These are phyloP conservation scores for Talaromyces sp. DNA, from an alignment of 2,329 filamentous ascomycete genomes.

Conservation along the genomic window DNA sequence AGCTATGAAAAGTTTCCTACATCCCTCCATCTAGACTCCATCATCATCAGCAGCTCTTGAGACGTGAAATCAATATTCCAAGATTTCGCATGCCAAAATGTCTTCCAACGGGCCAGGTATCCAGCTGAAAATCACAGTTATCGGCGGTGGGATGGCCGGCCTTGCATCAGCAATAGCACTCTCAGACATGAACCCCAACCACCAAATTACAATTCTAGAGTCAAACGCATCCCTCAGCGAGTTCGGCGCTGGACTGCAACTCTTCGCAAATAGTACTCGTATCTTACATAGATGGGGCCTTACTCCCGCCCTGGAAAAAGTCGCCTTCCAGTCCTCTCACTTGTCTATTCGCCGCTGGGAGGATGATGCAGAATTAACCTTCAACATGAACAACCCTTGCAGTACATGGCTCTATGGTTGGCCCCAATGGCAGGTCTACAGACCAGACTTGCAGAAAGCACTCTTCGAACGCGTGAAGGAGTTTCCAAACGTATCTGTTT, in stretches of 20 bases:
- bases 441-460: conserved; percentile 1
- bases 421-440: conserved; percentile 6
- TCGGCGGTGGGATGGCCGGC: conserved; percentile 4
- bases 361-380: conserved; percentile 11
- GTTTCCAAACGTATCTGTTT: not conserved
- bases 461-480: not conserved
- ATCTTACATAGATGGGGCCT: conserved; percentile 20
- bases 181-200: conserved; percentile 14
- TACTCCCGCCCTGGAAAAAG: conserved; percentile 15
- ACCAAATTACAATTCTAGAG: conserved; percentile 19
- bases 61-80: not conserved
- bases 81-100: not conserved
- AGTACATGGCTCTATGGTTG: conserved; percentile 8
- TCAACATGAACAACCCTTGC: conserved; percentile 1
- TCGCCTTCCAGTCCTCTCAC: conserved; percentile 16
- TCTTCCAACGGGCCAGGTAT: not conserved
- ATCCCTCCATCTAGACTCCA: not conserved
- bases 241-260: conserved; percentile 19
- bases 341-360: conserved; percentile 19
- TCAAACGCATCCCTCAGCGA: conserved; percentile 19
- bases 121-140: not conserved
- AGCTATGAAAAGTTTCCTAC: not conserved
- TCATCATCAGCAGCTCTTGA: not conserved
- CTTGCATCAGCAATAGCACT: conserved; percentile 20
- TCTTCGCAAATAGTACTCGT: conserved; percentile 19